Evolutionary conservation across 2,329 filamentous ascomycete species (phyloP).

Genomic region (Camillea tinctor): DNA sequence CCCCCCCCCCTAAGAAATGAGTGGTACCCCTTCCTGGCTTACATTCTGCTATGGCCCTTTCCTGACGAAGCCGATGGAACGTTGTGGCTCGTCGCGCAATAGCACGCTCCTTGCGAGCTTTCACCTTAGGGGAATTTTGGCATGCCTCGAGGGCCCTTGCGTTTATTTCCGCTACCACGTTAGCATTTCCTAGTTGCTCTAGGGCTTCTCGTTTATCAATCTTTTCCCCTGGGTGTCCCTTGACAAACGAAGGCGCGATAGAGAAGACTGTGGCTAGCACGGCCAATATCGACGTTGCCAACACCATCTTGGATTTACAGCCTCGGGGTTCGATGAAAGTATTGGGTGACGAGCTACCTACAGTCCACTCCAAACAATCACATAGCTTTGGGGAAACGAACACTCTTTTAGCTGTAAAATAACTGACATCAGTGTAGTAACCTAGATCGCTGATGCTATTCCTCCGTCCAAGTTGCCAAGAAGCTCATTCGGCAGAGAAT

Average conservation of each 20-base stretch:
- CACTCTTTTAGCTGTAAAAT: too few species aligned
- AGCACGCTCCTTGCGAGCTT: conserved; percentile 38
- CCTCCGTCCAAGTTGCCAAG: too few species aligned
- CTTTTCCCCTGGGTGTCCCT: conserved; percentile 31
- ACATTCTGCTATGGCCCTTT: conserved; percentile 29
- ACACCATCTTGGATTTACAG: conserved; percentile 18
- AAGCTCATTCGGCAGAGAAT: too few species aligned
- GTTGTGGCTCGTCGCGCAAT: conserved; percentile 38
- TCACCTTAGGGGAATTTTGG: conserved; percentile 36
- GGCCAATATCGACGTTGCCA: conserved; percentile 18
- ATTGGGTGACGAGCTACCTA: too few species aligned
- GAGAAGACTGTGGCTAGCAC: conserved; percentile 22
- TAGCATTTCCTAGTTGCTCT: conserved; percentile 27
- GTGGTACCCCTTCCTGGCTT: conserved; percentile 7
- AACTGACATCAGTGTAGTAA: too few species aligned
- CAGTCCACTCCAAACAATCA: too few species aligned
- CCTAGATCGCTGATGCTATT: too few species aligned
- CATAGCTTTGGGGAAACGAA: too few species aligned
- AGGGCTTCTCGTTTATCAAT: conserved; percentile 26
- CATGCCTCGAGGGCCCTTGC: conserved; percentile 38
- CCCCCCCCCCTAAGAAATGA: too few species aligned
- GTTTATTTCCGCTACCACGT: conserved; percentile 30
- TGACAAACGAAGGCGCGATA: conserved; percentile 15
- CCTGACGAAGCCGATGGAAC: conserved; percentile 37
- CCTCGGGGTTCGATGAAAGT: too few species aligned